phyloP scores from a whole-genome alignment of 2,329 filamentous ascomycete genomes.

The Plectosphaerella sp. region DNA sequence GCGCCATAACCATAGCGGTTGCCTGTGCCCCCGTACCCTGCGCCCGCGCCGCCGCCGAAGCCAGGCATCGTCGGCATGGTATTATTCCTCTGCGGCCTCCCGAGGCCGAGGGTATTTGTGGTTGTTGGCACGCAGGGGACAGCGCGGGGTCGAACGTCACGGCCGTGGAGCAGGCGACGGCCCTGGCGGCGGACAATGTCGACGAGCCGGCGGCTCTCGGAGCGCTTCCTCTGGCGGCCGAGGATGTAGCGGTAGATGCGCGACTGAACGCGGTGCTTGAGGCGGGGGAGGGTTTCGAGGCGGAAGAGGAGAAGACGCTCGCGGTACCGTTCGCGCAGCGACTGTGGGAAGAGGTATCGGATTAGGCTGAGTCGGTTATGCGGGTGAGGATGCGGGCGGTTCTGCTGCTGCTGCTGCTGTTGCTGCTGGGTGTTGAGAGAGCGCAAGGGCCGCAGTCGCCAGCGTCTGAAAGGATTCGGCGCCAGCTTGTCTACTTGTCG shows the following conservation, averaged over 20 bases:
- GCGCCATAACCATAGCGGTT: constrained; percentile 22
- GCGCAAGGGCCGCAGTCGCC: neutral
- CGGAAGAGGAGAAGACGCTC: constrained; percentile 66
- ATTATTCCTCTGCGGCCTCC: neutral
- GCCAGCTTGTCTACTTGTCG: constrained; percentile 2
- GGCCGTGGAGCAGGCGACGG: constrained; percentile 41
- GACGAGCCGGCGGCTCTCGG: constrained; percentile 36
- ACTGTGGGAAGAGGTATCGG: constrained; percentile 64
- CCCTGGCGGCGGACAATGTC: constrained; percentile 36
- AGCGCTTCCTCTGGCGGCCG: constrained; percentile 53
- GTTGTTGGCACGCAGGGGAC: neutral
- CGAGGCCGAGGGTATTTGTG: constrained; percentile 9
- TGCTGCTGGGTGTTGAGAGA: neutral
- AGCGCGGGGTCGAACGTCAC: neutral
- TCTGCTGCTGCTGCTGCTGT: too few species aligned
- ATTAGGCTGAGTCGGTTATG: constrained; percentile 48
- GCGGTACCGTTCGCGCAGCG: constrained; percentile 57
- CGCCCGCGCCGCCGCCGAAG: neutral
- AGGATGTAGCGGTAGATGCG: constrained; percentile 73
- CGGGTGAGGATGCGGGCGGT: constrained; percentile 19
- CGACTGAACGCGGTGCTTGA: constrained; percentile 68
- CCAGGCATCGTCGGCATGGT: constrained; percentile 15
- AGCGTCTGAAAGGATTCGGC: constrained; percentile 2
- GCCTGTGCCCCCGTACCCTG: constrained; percentile 1
- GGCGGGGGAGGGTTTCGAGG: constrained; percentile 67